phyloP scores from a whole-genome alignment of 2,329 filamentous ascomycete species.

The Pseudopithomyces chartarum region DNA sequence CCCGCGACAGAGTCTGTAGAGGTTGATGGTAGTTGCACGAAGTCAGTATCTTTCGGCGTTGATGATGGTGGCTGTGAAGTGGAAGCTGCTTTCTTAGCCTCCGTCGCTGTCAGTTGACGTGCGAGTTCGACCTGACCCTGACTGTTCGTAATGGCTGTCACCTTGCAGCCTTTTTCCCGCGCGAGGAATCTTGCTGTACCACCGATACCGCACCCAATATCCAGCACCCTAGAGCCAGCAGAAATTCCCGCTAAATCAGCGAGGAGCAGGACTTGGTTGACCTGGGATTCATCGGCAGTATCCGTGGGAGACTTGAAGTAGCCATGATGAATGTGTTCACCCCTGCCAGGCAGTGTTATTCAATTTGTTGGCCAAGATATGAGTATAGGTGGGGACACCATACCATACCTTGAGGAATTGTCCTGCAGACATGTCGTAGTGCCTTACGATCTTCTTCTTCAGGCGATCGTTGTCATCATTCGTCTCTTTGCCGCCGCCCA shows the following conservation, averaged over 20 bases:
- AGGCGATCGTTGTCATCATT: no score
- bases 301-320: background rate
- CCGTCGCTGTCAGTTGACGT: background rate
- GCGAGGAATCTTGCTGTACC: background rate
- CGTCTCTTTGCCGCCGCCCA: no score
- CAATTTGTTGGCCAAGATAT: background rate
- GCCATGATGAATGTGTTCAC: constrained; percentile 2
- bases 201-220: background rate
- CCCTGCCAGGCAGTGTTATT: background rate
- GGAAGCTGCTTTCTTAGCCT: background rate
- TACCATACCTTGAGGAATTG: constrained; percentile 2
- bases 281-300: background rate
- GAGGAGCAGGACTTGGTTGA: background rate
- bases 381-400: background rate
- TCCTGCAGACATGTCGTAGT: constrained; percentile 1
- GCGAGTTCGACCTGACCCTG: background rate
- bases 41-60: background rate
- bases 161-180: background rate
- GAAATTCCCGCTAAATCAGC: background rate
- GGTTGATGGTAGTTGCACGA: background rate
- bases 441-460: background rate
- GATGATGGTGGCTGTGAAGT: background rate
- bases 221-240: background rate
- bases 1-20: background rate
- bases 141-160: constrained; percentile 2